Evolutionary conservation across 768 basidiomycete genomes (phyloP).

Genomic region (Symmetrospora coprosmae): DNA sequence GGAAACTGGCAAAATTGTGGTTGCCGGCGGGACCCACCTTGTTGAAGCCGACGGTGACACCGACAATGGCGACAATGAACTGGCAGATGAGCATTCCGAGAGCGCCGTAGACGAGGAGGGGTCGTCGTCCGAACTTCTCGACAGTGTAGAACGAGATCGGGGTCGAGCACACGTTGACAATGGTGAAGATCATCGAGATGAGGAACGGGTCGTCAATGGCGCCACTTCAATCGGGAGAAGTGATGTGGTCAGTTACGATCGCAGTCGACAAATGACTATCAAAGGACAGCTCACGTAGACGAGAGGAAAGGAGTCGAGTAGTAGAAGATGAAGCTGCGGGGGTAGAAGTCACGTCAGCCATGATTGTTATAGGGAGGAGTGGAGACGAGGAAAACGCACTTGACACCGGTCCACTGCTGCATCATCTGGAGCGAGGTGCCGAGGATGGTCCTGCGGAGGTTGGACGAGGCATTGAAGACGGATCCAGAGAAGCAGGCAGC

Average conservation of each 20-base stretch:
- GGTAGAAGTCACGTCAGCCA: too few species aligned
- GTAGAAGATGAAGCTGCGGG: too few species aligned
- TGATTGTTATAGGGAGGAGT: too few species aligned
- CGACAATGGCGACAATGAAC: slow-evolving; percentile 59
- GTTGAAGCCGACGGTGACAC: slow-evolving; percentile 40
- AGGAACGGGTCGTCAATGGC: slow-evolving; percentile 31
- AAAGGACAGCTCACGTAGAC: too few species aligned
- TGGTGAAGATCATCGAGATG: slow-evolving; percentile 33
- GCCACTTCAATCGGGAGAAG: too few species aligned
- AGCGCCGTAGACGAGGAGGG: slow-evolving; percentile 52
- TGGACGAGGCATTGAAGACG: slow-evolving; percentile 44
- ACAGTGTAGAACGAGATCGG: slow-evolving; percentile 65
- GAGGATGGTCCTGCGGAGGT: slow-evolving; percentile 60
- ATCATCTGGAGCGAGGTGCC: slow-evolving; percentile 65
- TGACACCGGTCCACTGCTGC: slow-evolving; percentile 56
- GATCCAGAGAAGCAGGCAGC: slow-evolving; percentile 40
- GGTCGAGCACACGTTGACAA: slow-evolving; percentile 53
- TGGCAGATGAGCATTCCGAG: slow-evolving; percentile 72
- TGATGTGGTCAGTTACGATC: too few species aligned
- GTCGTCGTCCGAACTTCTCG: slow-evolving; percentile 67
- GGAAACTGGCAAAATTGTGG: too few species aligned
- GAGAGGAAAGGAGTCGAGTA: slow-evolving; percentile 30
- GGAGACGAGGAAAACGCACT: too few species aligned
- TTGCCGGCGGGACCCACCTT: too few species aligned
- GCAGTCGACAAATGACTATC: too few species aligned